Evolutionary conservation across 2,329 filamentous ascomycete genomes (phyloP), one percentile per base, ranked within the genome.

Genomic region (Beauveria sp.): DNA sequence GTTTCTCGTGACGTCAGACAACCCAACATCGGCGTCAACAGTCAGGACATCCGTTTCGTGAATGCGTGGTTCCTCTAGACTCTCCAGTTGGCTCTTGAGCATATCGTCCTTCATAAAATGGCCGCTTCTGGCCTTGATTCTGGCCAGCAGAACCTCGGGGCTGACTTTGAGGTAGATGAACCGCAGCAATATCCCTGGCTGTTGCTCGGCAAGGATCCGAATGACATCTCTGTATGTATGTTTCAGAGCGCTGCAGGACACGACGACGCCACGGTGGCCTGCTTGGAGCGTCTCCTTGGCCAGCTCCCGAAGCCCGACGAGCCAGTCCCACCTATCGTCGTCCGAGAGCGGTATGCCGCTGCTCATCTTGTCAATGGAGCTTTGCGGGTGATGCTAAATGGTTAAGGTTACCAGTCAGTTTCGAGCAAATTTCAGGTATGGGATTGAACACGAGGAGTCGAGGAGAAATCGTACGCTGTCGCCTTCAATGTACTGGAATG

Each of bases 51-150:
- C 81, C 51, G 62, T 74, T 75, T 64, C 63, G 28, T 24, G 43
- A 5, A 16, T 14, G 12, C 50, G n/a, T 0, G 86, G 86, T 69
- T 85, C 82, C 69, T 89, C 86, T n/a, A 89, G 75, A 42, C 77
- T 80, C 61, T 81, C 78, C 64, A 89, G 79, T 70, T 89, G 86
- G 66, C 84, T 87, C 62, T 81, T 79, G 7, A 89, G 85, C 86
- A 89, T 89, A 52, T 77, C 77, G 59, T 84, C 83, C 75, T 88
- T 88, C 86, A 89, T 88, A 67, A 87, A 89, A 67, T 89, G 86
- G 30, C 80, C 80, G 69, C 85, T 72, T 52, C 86, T 78, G 45
- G 78, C 77, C 58, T 75, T 77, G n/a, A 89, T 85, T 1, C 86
- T 80, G 60, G 81, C 75, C 66, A 87, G 74, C 28, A 89, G 75